These are phyloP conservation scores for Fusarium newnesense DNA, from an alignment of 2,329 filamentous ascomycete genomes.

Conservation along the genomic window DNA sequence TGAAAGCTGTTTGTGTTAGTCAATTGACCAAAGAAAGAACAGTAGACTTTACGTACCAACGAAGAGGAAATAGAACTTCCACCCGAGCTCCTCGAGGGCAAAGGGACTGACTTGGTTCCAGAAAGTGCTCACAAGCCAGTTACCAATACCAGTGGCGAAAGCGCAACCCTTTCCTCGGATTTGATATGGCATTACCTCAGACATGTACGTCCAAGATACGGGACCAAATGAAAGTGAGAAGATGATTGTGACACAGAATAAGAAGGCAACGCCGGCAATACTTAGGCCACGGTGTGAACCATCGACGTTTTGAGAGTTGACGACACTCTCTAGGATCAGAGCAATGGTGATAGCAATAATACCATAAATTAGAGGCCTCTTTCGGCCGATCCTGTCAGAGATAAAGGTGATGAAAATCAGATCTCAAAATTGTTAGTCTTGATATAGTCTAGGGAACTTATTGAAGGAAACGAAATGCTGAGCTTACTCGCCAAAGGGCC, in stretches of 20 bases:
- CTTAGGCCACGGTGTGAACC: conserved; percentile 55
- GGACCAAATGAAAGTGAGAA: conserved; percentile 65
- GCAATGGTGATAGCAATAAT: conserved; percentile 66
- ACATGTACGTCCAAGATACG: conserved; percentile 68
- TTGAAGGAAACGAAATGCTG: not conserved
- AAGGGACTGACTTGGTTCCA: conserved; percentile 68
- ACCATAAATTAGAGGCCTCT: conserved; percentile 73
- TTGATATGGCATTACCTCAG: conserved; percentile 71
- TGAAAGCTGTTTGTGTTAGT: conserved; percentile 47
- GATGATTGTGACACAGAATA: conserved; percentile 64
- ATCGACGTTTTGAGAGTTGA: conserved; percentile 62
- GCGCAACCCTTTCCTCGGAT: conserved; percentile 56
- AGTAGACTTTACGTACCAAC: conserved; percentile 33
- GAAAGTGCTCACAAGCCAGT: conserved; percentile 52
- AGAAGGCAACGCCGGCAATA: conserved; percentile 68
- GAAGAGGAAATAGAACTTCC: conserved; percentile 53
- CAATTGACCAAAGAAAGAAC: conserved; percentile 47
- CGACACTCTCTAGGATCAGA: conserved; percentile 65
- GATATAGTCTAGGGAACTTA: not conserved
- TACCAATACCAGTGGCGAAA: conserved; percentile 42
- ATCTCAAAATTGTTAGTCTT: conserved; percentile 46
- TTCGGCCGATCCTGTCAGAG: conserved; percentile 69
- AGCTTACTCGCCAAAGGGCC: conserved; percentile 61
- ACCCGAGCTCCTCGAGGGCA: conserved; percentile 53
- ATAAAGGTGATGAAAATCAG: conserved; percentile 67